A percentile compares a stretch with the other conserved stretches of the same genome.
Conservation (phyloP, 2,329 filamentous ascomycete genomes). For the Exophiala spinifera region DNA sequence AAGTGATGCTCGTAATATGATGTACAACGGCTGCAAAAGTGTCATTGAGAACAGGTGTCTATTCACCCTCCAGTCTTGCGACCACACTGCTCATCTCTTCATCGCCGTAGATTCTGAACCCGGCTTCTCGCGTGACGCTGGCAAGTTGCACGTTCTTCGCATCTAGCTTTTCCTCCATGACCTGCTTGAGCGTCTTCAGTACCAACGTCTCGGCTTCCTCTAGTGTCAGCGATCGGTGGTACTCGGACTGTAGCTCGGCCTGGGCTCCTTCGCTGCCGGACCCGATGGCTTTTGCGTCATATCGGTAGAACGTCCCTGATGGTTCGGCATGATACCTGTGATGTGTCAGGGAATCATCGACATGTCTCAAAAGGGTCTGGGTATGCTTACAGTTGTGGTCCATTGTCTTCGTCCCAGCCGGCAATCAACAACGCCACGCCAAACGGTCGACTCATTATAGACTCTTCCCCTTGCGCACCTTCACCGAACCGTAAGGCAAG, state of each 20-base stretch:
- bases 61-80: conserved; percentile 58
- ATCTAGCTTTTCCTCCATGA: conserved; percentile 99
- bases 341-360: conserved; percentile 1
- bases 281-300: conserved; percentile 97
- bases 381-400: conserved; percentile 70
- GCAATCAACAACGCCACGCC: conserved; percentile 95
- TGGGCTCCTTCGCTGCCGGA: conserved; percentile 96
- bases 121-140: conserved; percentile 95
- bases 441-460: conserved; percentile 96
- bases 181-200: conserved; percentile 97
- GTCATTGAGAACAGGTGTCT: conserved; percentile 5
- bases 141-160: conserved; percentile 98
- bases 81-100: conserved; percentile 96
- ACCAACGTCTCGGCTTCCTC: conserved; percentile 91
- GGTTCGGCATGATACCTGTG: conserved; percentile 89
- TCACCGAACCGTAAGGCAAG: conserved; percentile 93
- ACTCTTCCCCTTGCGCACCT: conserved; percentile 95
- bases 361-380: neutral
- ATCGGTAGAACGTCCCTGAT: conserved; percentile 96
- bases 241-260: conserved; percentile 97
- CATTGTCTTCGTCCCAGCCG: conserved; percentile 87
- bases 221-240: conserved; percentile 95
- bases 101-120: conserved; percentile 97
- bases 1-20: conserved; percentile 17
- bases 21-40: conserved; percentile 1